A percentile compares a stretch with the other conserved stretches of the same genome.
Conservation (phyloP, 1,284 basidiomycete species). For the Crucibulum parvulum region DNA sequence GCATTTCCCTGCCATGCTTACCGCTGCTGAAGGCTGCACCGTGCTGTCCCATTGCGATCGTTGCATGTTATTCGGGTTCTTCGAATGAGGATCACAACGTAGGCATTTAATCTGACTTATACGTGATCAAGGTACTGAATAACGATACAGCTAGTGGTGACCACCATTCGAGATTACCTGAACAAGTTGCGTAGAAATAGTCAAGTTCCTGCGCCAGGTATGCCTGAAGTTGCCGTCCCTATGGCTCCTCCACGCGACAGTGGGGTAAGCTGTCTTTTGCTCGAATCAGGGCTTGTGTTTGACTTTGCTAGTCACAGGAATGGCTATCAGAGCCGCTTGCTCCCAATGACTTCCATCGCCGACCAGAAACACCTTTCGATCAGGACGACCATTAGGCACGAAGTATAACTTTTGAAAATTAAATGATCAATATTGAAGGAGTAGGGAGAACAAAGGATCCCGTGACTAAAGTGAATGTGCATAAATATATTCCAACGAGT, state of each 20-base stretch:
- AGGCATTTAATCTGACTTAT: conserved; percentile 27
- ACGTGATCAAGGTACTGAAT: background rate
- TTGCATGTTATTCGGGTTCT: conserved; percentile 82
- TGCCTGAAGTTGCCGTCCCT: conserved; percentile 31
- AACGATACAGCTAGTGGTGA: conserved; percentile 61
- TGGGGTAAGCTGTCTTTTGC: conserved; percentile 18
- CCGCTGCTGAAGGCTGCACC: conserved; percentile 63
- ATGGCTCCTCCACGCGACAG: conserved; percentile 29
- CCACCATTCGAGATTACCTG: conserved; percentile 72
- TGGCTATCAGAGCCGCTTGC: conserved; percentile 35
- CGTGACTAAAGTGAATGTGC: too few species aligned
- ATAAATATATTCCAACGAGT: background rate
- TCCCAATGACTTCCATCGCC: conserved; percentile 26
- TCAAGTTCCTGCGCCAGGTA: conserved; percentile 30
- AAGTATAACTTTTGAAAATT: background rate
- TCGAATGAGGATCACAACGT: conserved; percentile 82
- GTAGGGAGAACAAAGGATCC: background rate
- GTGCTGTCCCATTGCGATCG: conserved; percentile 81
- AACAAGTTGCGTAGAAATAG: conserved; percentile 59
- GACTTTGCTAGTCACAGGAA: conserved; percentile 26
- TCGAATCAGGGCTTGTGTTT: background rate
- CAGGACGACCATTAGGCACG: conserved; percentile 17
- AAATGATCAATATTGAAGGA: background rate
- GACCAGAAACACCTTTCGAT: conserved; percentile 34
- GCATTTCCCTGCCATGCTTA: background rate